A percentile compares a stretch with the other conserved stretches of the same genome.
Evolutionary conservation across 495 filamentous ascomycete species (phyloP).

Genomic region (Neurospora hispaniola): DNA sequence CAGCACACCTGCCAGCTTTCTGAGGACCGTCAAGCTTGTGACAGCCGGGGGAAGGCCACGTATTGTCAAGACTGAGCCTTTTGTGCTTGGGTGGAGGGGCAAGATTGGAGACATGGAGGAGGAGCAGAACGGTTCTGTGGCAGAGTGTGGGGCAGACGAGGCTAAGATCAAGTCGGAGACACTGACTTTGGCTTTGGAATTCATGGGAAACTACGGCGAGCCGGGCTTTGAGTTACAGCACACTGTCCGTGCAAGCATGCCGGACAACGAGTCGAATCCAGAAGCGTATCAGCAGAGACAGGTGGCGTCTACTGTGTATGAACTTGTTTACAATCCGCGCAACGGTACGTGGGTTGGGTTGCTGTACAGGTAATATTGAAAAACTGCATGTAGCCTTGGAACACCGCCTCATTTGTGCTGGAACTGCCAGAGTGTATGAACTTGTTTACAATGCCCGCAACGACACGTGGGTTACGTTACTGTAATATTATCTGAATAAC

Average conservation of each 20-base stretch:
- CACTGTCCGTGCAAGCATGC: background rate
- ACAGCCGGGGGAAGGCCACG: conserved; percentile 18
- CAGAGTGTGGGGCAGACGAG: background rate
- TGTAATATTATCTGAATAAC: too few species aligned
- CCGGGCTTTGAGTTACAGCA: conserved; percentile 25
- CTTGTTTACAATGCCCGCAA: too few species aligned
- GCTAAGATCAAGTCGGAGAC: background rate
- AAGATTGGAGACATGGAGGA: conserved; percentile 11
- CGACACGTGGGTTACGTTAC: too few species aligned
- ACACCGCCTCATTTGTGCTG: too few species aligned
- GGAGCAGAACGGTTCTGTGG: background rate
- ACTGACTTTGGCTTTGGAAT: conserved; percentile 30
- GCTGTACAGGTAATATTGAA: too few species aligned
- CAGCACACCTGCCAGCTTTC: conserved; percentile 30
- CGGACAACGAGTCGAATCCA: too few species aligned
- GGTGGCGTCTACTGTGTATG: too few species aligned
- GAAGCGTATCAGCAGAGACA: too few species aligned
- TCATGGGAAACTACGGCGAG: conserved; percentile 38
- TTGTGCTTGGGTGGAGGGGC: conserved; percentile 22
- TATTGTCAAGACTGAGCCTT: conserved; percentile 26
- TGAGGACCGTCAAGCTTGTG: conserved; percentile 27
- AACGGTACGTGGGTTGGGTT: too few species aligned
- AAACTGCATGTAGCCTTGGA: too few species aligned
- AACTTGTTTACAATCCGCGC: too few species aligned
- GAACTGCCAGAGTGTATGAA: too few species aligned